Conservation (phyloP, 1,284 basidiomycete species). For the Rhodotorula mucilaginosa region DNA sequence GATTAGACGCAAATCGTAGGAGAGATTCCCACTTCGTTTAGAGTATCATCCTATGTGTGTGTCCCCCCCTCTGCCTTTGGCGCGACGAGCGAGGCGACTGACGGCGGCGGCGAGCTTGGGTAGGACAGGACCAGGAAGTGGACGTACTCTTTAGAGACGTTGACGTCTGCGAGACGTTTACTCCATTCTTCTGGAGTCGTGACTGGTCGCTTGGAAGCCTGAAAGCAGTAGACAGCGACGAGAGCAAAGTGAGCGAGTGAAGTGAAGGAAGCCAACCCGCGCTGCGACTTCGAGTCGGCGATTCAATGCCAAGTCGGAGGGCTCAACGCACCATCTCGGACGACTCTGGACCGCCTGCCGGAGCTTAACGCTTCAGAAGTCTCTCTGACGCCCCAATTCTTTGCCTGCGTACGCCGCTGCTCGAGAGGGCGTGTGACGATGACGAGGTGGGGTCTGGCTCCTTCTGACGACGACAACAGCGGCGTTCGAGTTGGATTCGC, state of each 20-base stretch:
- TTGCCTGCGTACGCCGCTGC: no score
- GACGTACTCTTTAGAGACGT: conserved; percentile 57
- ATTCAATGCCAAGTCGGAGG: no score
- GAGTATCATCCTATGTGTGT: conserved; percentile 51
- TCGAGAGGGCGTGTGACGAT: no score
- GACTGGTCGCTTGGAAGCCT: conserved; percentile 26
- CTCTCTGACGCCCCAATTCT: no score
- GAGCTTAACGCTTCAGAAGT: no score
- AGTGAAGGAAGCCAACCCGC: neutral
- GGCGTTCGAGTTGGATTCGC: no score
- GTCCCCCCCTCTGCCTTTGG: neutral
- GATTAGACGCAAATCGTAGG: conserved; percentile 52
- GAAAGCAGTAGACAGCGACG: neutral
- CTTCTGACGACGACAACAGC: no score
- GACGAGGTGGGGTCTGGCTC: no score
- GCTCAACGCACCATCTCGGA: no score
- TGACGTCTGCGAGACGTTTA: conserved; percentile 51
- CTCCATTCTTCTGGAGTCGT: conserved; percentile 52
- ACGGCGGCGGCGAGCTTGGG: conserved; percentile 8
- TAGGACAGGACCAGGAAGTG: neutral
- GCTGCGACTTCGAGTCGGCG: no score
- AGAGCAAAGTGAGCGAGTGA: neutral
- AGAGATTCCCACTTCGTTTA: conserved; percentile 62
- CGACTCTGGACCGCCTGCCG: no score
- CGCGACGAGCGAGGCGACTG: conserved; percentile 30